A percentile compares a stretch with the other conserved stretches of the same genome.
Evolutionary conservation across 2,329 filamentous ascomycete genomes (phyloP).

Genomic region (Fusarium floridanum): DNA sequence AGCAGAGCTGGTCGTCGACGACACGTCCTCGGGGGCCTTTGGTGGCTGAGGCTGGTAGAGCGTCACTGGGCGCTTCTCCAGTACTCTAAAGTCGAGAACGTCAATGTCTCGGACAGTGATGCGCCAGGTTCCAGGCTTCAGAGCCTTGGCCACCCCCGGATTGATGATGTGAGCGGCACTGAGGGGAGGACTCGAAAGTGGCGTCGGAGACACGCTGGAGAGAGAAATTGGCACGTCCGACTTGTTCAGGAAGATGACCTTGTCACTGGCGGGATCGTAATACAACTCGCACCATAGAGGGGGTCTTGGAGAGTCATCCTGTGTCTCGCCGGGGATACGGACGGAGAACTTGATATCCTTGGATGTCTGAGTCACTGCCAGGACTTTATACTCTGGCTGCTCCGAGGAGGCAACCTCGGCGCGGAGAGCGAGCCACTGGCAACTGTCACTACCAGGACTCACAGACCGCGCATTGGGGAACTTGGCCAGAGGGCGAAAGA

Average conservation of each 20-base stretch:
- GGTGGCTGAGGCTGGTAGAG: slow-evolving; percentile 52
- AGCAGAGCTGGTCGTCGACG: slow-evolving; percentile 50
- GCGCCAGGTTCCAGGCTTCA: slow-evolving; percentile 69
- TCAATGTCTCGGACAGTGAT: slow-evolving; percentile 64
- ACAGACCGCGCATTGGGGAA: slow-evolving; percentile 66
- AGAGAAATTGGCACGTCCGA: slow-evolving; percentile 67
- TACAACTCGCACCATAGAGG: slow-evolving; percentile 72
- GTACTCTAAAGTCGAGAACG: slow-evolving; percentile 69
- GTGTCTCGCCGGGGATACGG: slow-evolving; percentile 63
- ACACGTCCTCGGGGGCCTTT: slow-evolving; percentile 45
- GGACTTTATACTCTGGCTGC: slow-evolving; percentile 67
- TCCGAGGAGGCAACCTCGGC: slow-evolving; percentile 66
- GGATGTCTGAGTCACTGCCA: slow-evolving; percentile 71
- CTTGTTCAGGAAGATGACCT: slow-evolving; percentile 68
- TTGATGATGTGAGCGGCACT: slow-evolving; percentile 60
- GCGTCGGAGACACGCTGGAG: slow-evolving; percentile 58
- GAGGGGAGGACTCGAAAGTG: slow-evolving; percentile 54
- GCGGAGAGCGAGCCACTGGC: slow-evolving; percentile 68
- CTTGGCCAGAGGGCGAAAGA: slow-evolving; percentile 67
- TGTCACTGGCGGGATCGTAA: slow-evolving; percentile 70
- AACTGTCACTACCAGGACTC: slow-evolving; percentile 68
- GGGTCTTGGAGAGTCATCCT: slow-evolving; percentile 58
- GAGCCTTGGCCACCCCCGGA: slow-evolving; percentile 59
- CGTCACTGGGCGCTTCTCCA: slow-evolving; percentile 65
- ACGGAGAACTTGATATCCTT: slow-evolving; percentile 72